These are phyloP conservation scores for Nothomitra cinnamomea DNA, from an alignment of 2,329 filamentous ascomycete genomes.

Conservation along the genomic window DNA sequence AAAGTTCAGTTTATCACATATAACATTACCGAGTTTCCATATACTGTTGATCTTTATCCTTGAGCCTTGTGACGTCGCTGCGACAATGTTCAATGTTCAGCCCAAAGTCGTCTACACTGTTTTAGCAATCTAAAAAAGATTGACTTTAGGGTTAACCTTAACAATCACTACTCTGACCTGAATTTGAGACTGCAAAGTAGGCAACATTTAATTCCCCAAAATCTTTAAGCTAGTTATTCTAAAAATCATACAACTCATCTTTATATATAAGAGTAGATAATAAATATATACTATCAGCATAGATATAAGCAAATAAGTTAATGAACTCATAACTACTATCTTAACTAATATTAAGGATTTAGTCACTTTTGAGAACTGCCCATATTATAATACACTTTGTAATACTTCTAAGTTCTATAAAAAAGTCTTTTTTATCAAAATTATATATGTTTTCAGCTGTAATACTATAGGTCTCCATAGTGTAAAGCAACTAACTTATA, in stretches of 20 bases:
- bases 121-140: too few relatives aligned
- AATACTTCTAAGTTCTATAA: not conserved
- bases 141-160: too few relatives aligned
- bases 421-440: conserved; percentile 4
- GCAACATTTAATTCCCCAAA: not conserved
- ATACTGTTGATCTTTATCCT: too few relatives aligned
- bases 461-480: conserved; percentile 2
- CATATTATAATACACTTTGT: not conserved
- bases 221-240: not conserved
- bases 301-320: not conserved
- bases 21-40: too few relatives aligned
- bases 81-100: too few relatives aligned
- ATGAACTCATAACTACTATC: conserved; percentile 1
- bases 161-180: conserved; percentile 9
- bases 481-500: not conserved
- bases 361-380: not conserved
- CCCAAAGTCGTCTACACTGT: too few relatives aligned
- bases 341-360: not conserved
- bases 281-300: not conserved
- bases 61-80: too few relatives aligned
- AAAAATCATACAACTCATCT: conserved; percentile 1
- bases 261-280: not conserved
- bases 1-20: too few relatives aligned
- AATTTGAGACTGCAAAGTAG: conserved; percentile 6
- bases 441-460: conserved; percentile 5